Percentiles rank a stretch among this genome's conserved stretches.
These are phyloP conservation scores for Cytospora schulzeri DNA, from an alignment of 2,329 filamentous ascomycete genomes.

Conservation along the genomic window DNA sequence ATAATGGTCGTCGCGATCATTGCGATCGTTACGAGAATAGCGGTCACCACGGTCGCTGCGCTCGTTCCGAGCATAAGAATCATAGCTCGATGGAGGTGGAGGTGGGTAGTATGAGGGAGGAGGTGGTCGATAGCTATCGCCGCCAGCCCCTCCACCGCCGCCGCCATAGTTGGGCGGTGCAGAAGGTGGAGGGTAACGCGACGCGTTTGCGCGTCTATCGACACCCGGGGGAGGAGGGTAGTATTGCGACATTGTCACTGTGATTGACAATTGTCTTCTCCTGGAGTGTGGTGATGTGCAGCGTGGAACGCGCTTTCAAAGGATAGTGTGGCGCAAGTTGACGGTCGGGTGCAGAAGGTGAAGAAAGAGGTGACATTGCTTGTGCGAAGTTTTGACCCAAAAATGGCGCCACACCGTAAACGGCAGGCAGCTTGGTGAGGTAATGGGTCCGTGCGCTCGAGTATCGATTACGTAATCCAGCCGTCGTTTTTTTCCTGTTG, in stretches of 20 bases:
- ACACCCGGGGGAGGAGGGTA: conserved; percentile 27
- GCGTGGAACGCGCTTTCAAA: conserved; percentile 14
- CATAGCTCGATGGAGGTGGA: conserved; percentile 26
- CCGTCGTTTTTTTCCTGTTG: background rate
- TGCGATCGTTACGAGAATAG: conserved; percentile 15
- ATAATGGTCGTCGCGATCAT: conserved; percentile 28
- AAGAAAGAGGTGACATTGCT: background rate
- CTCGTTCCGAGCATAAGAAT: conserved; percentile 14
- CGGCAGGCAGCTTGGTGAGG: background rate
- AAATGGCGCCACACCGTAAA: conserved; percentile 2
- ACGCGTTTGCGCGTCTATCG: conserved; percentile 20
- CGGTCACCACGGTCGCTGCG: conserved; percentile 21
- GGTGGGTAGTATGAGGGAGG: conserved; percentile 21
- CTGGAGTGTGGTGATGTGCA: background rate
- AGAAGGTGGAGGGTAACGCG: conserved; percentile 18
- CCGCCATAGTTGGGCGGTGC: conserved; percentile 6
- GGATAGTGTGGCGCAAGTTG: background rate
- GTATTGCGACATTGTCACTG: conserved; percentile 24
- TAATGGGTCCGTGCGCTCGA: background rate
- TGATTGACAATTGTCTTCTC: background rate
- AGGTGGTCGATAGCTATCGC: conserved; percentile 21
- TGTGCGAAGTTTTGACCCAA: conserved; percentile 6
- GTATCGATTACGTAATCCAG: conserved; percentile 1
- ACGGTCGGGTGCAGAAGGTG: conserved; percentile 4
- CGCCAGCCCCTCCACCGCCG: background rate